A percentile compares a stretch with the other conserved stretches of the same genome.
These are phyloP conservation scores for Cubamyces sp. DNA, from an alignment of 768 basidiomycete genomes.

Conservation along the genomic window DNA sequence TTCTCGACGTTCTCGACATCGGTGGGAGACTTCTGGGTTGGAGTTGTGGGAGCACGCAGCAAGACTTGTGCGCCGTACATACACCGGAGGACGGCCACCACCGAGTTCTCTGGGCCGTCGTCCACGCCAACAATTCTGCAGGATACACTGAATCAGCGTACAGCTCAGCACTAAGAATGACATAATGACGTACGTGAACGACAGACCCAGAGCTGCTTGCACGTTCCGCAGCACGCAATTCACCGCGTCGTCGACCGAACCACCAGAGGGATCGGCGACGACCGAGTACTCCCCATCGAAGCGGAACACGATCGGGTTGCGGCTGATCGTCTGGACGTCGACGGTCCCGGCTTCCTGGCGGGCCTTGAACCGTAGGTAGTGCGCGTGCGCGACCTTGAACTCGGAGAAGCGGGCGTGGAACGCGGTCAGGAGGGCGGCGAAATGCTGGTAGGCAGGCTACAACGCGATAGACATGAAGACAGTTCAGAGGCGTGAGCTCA, in stretches of 20 bases:
- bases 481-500: background rate
- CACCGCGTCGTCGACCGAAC: constrained; percentile 30
- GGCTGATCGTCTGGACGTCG: background rate
- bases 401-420: constrained; percentile 25
- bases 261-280: constrained; percentile 45
- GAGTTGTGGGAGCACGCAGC: background rate
- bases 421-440: constrained; percentile 19
- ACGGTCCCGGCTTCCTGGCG: background rate
- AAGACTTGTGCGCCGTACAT: constrained; percentile 13
- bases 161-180: background rate
- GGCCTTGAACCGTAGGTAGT: constrained; percentile 28
- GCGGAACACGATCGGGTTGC: constrained; percentile 37
- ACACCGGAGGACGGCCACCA: constrained; percentile 20
- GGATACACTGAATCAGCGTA: background rate
- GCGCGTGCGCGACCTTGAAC: constrained; percentile 28
- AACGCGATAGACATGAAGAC: background rate
- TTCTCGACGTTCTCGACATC: background rate
- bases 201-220: constrained; percentile 38
- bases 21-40: background rate
- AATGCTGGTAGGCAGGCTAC: constrained; percentile 30
- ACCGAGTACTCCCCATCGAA: constrained; percentile 58
- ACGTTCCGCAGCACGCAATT: constrained; percentile 29
- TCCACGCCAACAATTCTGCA: constrained; percentile 14
- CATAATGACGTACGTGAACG: constrained; percentile 35
- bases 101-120: constrained; percentile 18